Conservation (phyloP, 352 stramenopile genomes). For the Elongisporangium anandrum region DNA sequence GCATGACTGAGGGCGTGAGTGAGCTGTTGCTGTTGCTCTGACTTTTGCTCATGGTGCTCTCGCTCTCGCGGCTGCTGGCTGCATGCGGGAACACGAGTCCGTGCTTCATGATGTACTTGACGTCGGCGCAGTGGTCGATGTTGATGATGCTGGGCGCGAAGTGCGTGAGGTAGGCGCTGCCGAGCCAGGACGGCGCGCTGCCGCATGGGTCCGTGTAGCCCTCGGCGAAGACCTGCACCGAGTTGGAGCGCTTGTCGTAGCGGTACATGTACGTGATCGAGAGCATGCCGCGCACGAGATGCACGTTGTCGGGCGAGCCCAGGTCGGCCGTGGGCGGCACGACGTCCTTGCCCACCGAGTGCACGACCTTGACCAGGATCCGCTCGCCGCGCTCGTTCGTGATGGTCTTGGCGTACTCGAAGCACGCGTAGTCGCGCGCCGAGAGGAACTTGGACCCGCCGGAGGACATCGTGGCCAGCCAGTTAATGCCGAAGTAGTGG, state of each 20-base stretch:
- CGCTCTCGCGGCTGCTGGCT: slow-evolving; percentile 24
- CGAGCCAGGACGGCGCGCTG: slow-evolving; percentile 38
- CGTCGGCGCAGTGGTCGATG: slow-evolving; percentile 63
- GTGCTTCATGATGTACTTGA: slow-evolving; percentile 82
- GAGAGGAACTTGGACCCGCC: slow-evolving; percentile 45
- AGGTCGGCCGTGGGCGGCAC: slow-evolving; percentile 21
- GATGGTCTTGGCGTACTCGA: slow-evolving; percentile 58
- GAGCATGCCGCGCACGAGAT: slow-evolving; percentile 50
- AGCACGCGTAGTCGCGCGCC: slow-evolving; percentile 53
- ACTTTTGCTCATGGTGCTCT: slow-evolving; percentile 25
- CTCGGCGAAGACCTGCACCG: slow-evolving; percentile 69
- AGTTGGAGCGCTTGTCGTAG: slow-evolving; percentile 44
- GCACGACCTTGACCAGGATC: slow-evolving; percentile 58
- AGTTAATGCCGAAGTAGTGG: slow-evolving; percentile 74
- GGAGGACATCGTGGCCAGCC: slow-evolving; percentile 44
- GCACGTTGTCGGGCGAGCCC: slow-evolving; percentile 23
- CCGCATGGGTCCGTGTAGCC: slow-evolving; percentile 48
- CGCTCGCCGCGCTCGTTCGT: slow-evolving; percentile 34
- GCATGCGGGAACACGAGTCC: slow-evolving; percentile 58
- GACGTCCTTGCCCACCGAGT: slow-evolving; percentile 46
- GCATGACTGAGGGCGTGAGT: slow-evolving; percentile 16
- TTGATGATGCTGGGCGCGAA: slow-evolving; percentile 58
- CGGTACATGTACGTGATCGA: slow-evolving; percentile 64
- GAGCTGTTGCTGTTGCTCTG: slow-evolving; percentile 19
- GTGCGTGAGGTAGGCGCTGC: slow-evolving; percentile 56